phyloP scores from a whole-genome alignment of 495 filamentous ascomycete genomes.

The Pyrenula massariospora region DNA sequence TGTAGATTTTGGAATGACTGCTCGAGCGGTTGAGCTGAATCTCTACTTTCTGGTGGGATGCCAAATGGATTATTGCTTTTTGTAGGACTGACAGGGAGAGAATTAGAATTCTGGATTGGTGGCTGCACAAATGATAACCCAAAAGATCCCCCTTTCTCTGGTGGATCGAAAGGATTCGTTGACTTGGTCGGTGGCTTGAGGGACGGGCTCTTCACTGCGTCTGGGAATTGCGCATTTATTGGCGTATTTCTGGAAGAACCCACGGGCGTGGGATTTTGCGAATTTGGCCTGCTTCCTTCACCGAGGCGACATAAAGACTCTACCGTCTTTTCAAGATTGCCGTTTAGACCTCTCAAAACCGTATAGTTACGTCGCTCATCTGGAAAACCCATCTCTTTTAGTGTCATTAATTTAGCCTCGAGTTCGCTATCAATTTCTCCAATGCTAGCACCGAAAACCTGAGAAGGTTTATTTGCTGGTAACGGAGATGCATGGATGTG shows the following conservation, averaged over 20 bases:
- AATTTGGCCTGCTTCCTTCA: conserved; percentile 41
- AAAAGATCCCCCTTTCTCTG: conserved; percentile 11
- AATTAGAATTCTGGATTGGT: conserved; percentile 2
- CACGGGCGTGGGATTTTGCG: conserved; percentile 25
- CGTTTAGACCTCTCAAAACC: conserved; percentile 66
- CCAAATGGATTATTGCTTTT: conserved; percentile 59
- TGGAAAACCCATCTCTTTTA: conserved; percentile 86
- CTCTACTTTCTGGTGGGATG: conserved; percentile 30
- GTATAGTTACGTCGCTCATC: conserved; percentile 72
- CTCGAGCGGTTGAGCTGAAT: conserved; percentile 50
- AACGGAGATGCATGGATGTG: conserved; percentile 17
- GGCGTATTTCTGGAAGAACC: conserved; percentile 16
- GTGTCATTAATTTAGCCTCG: conserved; percentile 58
- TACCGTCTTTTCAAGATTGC: conserved; percentile 73
- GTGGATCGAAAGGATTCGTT: conserved; percentile 40
- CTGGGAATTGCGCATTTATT: conserved; percentile 7
- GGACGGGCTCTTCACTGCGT: conserved; percentile 1
- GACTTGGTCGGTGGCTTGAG: conserved; percentile 21
- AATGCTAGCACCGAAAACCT: conserved; percentile 57
- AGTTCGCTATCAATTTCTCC: conserved; percentile 44
- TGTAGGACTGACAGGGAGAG: conserved; percentile 3
- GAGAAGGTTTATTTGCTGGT: conserved; percentile 44
- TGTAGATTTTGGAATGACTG: conserved; percentile 62
- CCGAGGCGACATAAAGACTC: conserved; percentile 74
- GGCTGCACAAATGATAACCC: conserved; percentile 12